Evolutionary conservation across 768 basidiomycete genomes (phyloP).

Genomic region (Tricholomella constricta): DNA sequence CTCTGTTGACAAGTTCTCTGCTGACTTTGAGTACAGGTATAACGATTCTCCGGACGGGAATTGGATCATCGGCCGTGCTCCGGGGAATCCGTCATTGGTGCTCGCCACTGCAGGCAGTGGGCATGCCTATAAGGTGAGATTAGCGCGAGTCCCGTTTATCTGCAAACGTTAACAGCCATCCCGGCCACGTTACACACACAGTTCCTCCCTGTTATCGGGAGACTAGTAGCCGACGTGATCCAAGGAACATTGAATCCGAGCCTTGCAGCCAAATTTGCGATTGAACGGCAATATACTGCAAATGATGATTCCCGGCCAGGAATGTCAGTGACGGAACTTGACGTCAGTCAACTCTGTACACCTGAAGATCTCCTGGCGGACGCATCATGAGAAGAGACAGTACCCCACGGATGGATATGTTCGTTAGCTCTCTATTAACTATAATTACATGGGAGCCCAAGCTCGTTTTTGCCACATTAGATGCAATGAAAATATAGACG

Average conservation of each 20-base stretch:
- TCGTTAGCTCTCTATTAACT: slow-evolving; percentile 10
- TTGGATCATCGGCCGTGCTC: slow-evolving; percentile 84
- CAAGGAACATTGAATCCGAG: slow-evolving; percentile 59
- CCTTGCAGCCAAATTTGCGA: slow-evolving; percentile 61
- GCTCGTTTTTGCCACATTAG: slow-evolving; percentile 24
- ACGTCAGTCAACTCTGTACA: slow-evolving; percentile 50
- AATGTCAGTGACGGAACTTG: slow-evolving; percentile 35
- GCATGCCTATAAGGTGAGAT: slow-evolving; percentile 78
- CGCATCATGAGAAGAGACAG: background rate
- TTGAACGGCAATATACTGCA: slow-evolving; percentile 45
- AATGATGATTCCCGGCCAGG: slow-evolving; percentile 25
- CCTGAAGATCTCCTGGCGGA: slow-evolving; percentile 40
- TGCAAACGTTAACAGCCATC: too few species aligned
- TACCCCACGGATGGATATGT: background rate
- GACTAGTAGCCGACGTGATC: slow-evolving; percentile 72
- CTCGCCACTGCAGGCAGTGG: slow-evolving; percentile 90
- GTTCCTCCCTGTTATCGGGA: slow-evolving; percentile 87
- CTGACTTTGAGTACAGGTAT: slow-evolving; percentile 59
- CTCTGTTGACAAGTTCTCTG: background rate
- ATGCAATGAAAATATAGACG: slow-evolving; percentile 3
- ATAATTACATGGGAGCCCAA: slow-evolving; percentile 14
- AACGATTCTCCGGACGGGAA: slow-evolving; percentile 84
- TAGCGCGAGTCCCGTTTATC: background rate
- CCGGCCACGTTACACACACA: too few species aligned
- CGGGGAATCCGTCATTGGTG: slow-evolving; percentile 57